Evolutionary conservation across 768 basidiomycete genomes (phyloP), one percentile per base, ranked within the genome.

Genomic region (Phanerodontia chrysosporium): DNA sequence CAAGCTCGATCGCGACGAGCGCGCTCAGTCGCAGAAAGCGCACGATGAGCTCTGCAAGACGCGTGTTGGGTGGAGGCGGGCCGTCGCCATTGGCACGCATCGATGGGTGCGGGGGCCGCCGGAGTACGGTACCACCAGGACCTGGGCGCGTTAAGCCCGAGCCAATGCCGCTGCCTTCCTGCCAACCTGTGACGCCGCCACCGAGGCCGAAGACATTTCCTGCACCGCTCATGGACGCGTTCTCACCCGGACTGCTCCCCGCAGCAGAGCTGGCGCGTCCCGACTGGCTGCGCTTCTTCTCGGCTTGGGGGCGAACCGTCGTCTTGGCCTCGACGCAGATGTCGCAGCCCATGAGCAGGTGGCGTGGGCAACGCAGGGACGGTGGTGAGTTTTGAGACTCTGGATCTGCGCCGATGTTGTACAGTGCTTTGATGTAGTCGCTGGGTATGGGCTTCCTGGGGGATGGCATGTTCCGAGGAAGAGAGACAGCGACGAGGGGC

Each of bases 1-100:
- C 89, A 25, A 92, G 76, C 70, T 92, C 91, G 60, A 80, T 83
- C 48, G 90, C 88, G 8, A 91, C 85, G 49, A 91, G 75, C 29
- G 92, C 92, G 16, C 87, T 90, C 28, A 95, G 75, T 54, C 86
- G 79, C 59, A 95, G 72, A 66, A 93, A 95, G 29, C 87, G 77
- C 29, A 84, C 80, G 44, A 89, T 83, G 36, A 89, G 73, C 66
- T 84, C 85, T 21, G 81, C 80, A 18, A 90, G 73, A 65, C 83
- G 86, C 18, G 86, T 84, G 63, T 85, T 87, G 29, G 81, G 82
- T 8, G 80, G 77, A 10, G 82, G 81, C 6, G 79, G 58, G 29
- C 66, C 66, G 13, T 57, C 62, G 62, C 66, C 66, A 68, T 60
- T 63, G 60, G 24, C 18, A 42, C 55, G 39, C 18, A 45, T 2